Evolutionary conservation across 2,329 filamentous ascomycete species (phyloP), one percentile per base, ranked within the genome.

Genomic region (Alternaria sp.): DNA sequence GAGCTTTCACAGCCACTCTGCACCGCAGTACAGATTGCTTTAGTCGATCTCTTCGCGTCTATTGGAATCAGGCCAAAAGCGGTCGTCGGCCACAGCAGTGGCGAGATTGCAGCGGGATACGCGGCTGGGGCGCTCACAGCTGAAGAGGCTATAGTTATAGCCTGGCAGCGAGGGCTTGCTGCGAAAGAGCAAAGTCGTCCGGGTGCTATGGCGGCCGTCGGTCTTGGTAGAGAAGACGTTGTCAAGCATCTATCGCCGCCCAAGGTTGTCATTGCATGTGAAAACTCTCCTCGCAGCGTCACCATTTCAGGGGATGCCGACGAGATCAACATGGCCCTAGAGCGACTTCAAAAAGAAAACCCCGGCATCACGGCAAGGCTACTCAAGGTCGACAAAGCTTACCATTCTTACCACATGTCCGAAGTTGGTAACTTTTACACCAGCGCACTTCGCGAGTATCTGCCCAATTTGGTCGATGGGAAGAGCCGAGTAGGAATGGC

Each of bases 91-190:
- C 79, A 81, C 51, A 79, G 77, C 0, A 72, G 77, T 11, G 79
- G 79, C 4, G 79, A 81, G 56, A 77, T 80, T 9, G 79, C 76
- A 0, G 79, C 78, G 0, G 69, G 75, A 3, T 79, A 80, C 24
- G 71, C 71, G 8, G 71, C 68, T 10, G 76, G 74, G 1, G 66
- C 26, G 28, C n/a, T 65, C 3, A 72, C 66, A 1, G 46, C 48
- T 3, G 17, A 34, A 14, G 61, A 70, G 14, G 69, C 70, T 10
- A 68, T 72, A 14, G 23, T 45, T 0, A 42, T 56, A 11, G 69
- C 70, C 10, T 69, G 61, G 33, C 58, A 60, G 26, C 54, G 69
- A 3, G 69, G 68, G 3, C 21, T 58, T 29, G 45, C 45, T 1
- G 31, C 51, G 14, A 54, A 51, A 7, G n/a, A 37, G 2, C 28